phyloP scores from a whole-genome alignment of 805 yeast species.

The Saccharomycopsis olivae region DNA sequence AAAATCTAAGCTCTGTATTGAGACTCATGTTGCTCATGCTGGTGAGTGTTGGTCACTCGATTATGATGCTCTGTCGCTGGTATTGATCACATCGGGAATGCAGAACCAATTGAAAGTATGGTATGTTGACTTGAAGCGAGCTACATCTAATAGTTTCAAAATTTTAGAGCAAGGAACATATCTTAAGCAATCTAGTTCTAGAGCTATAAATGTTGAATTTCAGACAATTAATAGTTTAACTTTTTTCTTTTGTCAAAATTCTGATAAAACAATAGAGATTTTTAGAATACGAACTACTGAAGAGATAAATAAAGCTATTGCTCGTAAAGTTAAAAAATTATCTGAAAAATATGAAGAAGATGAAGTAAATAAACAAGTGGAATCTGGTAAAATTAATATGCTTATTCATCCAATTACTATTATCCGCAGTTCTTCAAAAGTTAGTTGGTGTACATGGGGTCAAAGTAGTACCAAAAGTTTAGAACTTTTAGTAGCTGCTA shows the following conservation, averaged over 20 bases:
- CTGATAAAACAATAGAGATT: constrained; percentile 71
- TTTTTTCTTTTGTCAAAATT: constrained; percentile 61
- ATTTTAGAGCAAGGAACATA: constrained; percentile 52
- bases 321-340: constrained; percentile 69
- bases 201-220: constrained; percentile 55
- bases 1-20: constrained; percentile 79
- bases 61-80: constrained; percentile 22
- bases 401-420: constrained; percentile 59
- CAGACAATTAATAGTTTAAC: constrained; percentile 28
- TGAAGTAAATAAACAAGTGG: constrained; percentile 44
- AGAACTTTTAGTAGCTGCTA: constrained; percentile 53
- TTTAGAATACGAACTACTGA: constrained; percentile 67
- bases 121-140: constrained; percentile 52
- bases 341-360: constrained; percentile 51
- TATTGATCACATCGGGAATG: constrained; percentile 63
- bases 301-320: constrained; percentile 69
- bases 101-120: constrained; percentile 80
- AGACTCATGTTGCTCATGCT: constrained; percentile 87
- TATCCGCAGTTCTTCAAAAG: constrained; percentile 52
- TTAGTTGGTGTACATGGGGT: constrained; percentile 62
- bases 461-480: constrained; percentile 34
- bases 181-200: constrained; percentile 66
- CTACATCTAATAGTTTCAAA: constrained; percentile 34
- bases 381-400: constrained; percentile 41
- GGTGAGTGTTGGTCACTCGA: constrained; percentile 86